Evolutionary conservation across 208 protist species (phyloP).

Genomic region (Jaenimonas drosophilae): DNA sequence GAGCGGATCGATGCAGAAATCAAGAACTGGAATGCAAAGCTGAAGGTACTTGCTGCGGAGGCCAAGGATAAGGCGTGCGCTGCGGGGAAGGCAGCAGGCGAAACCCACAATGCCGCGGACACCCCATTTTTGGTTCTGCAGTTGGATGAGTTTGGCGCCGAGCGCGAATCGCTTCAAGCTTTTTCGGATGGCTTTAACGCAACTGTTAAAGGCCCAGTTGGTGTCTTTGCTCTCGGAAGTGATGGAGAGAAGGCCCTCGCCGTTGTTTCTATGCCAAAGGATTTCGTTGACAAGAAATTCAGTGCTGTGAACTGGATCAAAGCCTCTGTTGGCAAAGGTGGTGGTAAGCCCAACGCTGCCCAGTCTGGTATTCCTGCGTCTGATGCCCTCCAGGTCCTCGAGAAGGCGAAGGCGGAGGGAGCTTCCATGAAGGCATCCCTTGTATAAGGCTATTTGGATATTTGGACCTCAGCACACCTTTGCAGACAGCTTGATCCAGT

Average conservation of each 20-base stretch:
- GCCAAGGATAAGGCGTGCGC: slow-evolving; percentile 60
- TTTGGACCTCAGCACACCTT: too few relatives aligned
- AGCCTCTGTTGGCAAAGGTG: slow-evolving; percentile 79
- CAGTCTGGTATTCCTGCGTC: slow-evolving; percentile 67
- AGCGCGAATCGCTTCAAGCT: slow-evolving; percentile 79
- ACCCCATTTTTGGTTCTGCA: slow-evolving; percentile 39
- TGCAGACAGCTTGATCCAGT: too few relatives aligned
- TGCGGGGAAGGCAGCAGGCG: slow-evolving; percentile 39
- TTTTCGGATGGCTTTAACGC: slow-evolving; percentile 63
- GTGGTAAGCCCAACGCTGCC: slow-evolving; percentile 82
- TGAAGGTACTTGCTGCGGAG: slow-evolving; percentile 56
- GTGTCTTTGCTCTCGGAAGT: slow-evolving; percentile 62
- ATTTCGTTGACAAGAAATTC: slow-evolving; percentile 67
- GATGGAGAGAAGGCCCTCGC: slow-evolving; percentile 68
- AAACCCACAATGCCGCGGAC: slow-evolving; percentile 22
- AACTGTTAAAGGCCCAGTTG: slow-evolving; percentile 43
- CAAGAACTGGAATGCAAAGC: slow-evolving; percentile 46
- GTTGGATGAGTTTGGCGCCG: slow-evolving; percentile 53
- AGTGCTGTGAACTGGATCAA: slow-evolving; percentile 81
- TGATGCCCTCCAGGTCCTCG: slow-evolving; percentile 24
- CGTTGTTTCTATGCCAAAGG: slow-evolving; percentile 50
- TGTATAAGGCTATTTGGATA: too few relatives aligned
- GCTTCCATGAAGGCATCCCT: slow-evolving; percentile 71
- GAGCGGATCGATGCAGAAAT: slow-evolving; percentile 75
- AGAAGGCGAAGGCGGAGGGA: slow-evolving; percentile 51